Evolutionary conservation across 1,284 basidiomycete genomes (phyloP), one percentile per base, ranked within the genome.

Genomic region (Prillingera fragicola): DNA sequence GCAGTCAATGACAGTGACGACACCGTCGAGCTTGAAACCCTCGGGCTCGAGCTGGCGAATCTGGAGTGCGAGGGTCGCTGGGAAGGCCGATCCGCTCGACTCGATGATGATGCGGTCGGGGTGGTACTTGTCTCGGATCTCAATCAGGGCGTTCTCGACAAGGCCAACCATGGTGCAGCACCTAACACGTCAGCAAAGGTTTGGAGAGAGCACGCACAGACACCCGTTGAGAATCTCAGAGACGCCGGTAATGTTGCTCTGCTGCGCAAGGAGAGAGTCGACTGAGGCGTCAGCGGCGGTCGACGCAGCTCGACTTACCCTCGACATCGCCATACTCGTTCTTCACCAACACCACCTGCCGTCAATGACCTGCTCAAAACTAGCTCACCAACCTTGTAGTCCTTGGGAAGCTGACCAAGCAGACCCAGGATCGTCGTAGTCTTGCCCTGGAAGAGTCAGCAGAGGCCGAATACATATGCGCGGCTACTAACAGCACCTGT

Each of bases 151-250:
- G 13, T 76, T 87, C 69, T 90, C 84, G 80, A 94, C 89, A 57
- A 90, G 85, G 4, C 89, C 89, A 24, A 92, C 87, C 28, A 92
- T 80, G 1, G 90, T 84, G 63, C 88, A 91, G 62, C 87, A 90
- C 79, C 86, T 88, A 43, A 8, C 9, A 7, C 24, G 33, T 35
- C 41, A 25, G 43, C 34, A 8, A 41, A 21, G 10, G 13, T 2
- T n/a, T n/a, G 17, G 23, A 15, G 13, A 15, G 9, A 10, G 7
- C 3, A 64, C 77, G 65, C 52, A 90, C 87, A 92, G 80, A 77
- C 89, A 94, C 19, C 89, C 89, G 66, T 92, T 94, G 52, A 90
- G 71, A 38, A 94, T 92, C 69, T 92, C 89, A 55, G 81, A 87
- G 41, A 92, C 88, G 2, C 84, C 86, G 15, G 85, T 73, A 37